Evolutionary conservation across 1,284 basidiomycete species (phyloP).

Genomic region (Neonothopanus nambi): DNA sequence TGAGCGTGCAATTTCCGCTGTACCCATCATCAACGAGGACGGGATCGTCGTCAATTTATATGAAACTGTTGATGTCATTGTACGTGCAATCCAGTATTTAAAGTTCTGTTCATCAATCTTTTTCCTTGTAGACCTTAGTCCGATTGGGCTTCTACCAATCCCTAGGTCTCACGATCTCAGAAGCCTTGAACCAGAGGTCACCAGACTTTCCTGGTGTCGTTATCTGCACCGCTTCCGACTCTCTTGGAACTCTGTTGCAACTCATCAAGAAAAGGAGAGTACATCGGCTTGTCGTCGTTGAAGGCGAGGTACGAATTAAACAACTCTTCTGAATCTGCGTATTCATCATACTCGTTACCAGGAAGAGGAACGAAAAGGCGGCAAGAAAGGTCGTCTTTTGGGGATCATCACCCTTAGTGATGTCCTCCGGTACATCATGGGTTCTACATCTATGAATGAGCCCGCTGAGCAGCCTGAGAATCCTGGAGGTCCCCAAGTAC

Average conservation of each 20-base stretch:
- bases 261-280: slow-evolving; percentile 93
- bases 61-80: slow-evolving; percentile 98
- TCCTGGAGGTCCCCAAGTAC: too few species aligned
- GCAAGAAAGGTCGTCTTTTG: slow-evolving; percentile 81
- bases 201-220: slow-evolving; percentile 96
- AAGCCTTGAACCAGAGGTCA: slow-evolving; percentile 89
- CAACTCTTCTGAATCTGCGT: slow-evolving; percentile 1
- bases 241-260: slow-evolving; percentile 89
- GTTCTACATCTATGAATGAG: slow-evolving; percentile 54
- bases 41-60: slow-evolving; percentile 97
- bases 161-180: slow-evolving; percentile 92
- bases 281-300: slow-evolving; percentile 91
- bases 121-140: slow-evolving; percentile 76
- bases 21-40: slow-evolving; percentile 93
- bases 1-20: slow-evolving; percentile 92
- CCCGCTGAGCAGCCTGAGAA: slow-evolving; percentile 26
- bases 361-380: slow-evolving; percentile 76
- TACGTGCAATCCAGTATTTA: slow-evolving; percentile 43
- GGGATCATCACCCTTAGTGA: slow-evolving; percentile 93
- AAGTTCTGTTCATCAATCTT: slow-evolving; percentile 4
- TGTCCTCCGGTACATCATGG: slow-evolving; percentile 86
- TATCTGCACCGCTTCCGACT: slow-evolving; percentile 92
- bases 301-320: slow-evolving; percentile 64
- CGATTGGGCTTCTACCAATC: slow-evolving; percentile 94
- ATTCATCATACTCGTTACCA: slow-evolving; percentile 32